These are phyloP conservation scores for Cordyceps javanica DNA, from an alignment of 2,329 filamentous ascomycete genomes.

Conservation along the genomic window DNA sequence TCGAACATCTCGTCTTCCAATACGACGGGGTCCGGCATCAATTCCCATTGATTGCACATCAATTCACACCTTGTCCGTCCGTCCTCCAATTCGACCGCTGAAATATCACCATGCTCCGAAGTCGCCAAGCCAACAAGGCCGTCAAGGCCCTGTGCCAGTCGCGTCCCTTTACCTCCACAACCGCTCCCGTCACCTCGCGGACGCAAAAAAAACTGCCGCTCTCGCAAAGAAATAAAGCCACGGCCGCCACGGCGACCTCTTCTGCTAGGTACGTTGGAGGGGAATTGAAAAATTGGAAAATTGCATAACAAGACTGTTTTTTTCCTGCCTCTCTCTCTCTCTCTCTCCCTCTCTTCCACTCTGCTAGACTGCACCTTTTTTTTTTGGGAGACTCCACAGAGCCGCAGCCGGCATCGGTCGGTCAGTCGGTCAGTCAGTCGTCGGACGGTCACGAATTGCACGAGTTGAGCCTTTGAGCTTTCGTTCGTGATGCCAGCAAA, in stretches of 20 bases:
- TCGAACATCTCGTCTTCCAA: neutral
- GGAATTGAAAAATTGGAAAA: too few relatives aligned
- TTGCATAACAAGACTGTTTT: too few relatives aligned
- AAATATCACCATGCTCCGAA: slow-evolving; percentile 48
- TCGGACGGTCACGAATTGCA: too few relatives aligned
- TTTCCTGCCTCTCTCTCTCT: neutral
- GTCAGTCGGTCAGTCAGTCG: too few relatives aligned
- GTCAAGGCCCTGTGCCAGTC: slow-evolving; percentile 36
- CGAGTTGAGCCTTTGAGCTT: too few relatives aligned
- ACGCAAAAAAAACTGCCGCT: slow-evolving; percentile 34
- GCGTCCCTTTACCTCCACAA: slow-evolving; percentile 36
- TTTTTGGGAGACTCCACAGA: neutral
- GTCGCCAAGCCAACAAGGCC: slow-evolving; percentile 41
- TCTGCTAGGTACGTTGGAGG: slow-evolving; percentile 45
- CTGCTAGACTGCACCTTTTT: neutral
- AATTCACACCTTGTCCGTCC: neutral
- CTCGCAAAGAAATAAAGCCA: slow-evolving; percentile 42
- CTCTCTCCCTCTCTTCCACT: too few relatives aligned
- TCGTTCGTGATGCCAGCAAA: too few relatives aligned
- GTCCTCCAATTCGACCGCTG: too few relatives aligned
- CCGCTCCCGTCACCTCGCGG: slow-evolving; percentile 29
- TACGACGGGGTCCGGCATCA: too few relatives aligned
- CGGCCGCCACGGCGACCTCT: slow-evolving; percentile 32
- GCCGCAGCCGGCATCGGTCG: slow-evolving; percentile 14
- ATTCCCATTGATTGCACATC: neutral